Conservation (phyloP, 441 rosid species). For the Hura crepitans region DNA sequence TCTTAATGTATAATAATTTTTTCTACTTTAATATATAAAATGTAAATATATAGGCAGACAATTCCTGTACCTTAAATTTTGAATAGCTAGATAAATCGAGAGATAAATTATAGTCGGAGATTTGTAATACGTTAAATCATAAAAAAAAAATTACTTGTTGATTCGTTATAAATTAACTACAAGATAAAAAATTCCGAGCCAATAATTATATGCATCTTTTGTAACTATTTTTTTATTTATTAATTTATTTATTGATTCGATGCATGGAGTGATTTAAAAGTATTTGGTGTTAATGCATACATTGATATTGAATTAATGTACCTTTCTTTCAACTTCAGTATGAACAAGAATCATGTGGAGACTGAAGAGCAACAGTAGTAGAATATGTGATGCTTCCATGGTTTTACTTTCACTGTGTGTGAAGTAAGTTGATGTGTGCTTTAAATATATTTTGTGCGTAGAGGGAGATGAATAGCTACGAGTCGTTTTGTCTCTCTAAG, state of each 20-base stretch:
- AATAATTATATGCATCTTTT: too few species aligned
- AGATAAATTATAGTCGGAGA: too few species aligned
- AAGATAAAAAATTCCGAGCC: too few species aligned
- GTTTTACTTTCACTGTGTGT: neutral
- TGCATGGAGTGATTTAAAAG: too few species aligned
- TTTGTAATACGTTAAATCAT: too few species aligned
- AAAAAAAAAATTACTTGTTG: too few species aligned
- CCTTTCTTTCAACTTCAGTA: slow-evolving; percentile 36
- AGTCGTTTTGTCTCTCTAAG: neutral
- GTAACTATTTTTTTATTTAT: too few species aligned
- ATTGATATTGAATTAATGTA: slow-evolving; percentile 7
- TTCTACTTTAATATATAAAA: too few species aligned
- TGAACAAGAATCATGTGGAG: slow-evolving; percentile 32
- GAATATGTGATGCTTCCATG: slow-evolving; percentile 24
- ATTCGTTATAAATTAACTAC: too few species aligned
- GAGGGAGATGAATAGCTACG: neutral
- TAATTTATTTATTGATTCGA: neutral
- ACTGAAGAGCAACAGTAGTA: slow-evolving; percentile 28
- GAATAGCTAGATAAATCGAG: too few species aligned
- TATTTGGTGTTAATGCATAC: neutral
- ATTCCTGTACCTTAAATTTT: too few species aligned
- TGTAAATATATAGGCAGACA: too few species aligned
- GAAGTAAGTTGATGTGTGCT: neutral
- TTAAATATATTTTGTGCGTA: slow-evolving; percentile 15
- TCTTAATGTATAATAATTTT: neutral